A percentile compares a stretch with the other conserved stretches of the same genome.
These are phyloP conservation scores for Pestalotiopsis fici DNA, from an alignment of 2,329 filamentous ascomycete species.

Conservation along the genomic window DNA sequence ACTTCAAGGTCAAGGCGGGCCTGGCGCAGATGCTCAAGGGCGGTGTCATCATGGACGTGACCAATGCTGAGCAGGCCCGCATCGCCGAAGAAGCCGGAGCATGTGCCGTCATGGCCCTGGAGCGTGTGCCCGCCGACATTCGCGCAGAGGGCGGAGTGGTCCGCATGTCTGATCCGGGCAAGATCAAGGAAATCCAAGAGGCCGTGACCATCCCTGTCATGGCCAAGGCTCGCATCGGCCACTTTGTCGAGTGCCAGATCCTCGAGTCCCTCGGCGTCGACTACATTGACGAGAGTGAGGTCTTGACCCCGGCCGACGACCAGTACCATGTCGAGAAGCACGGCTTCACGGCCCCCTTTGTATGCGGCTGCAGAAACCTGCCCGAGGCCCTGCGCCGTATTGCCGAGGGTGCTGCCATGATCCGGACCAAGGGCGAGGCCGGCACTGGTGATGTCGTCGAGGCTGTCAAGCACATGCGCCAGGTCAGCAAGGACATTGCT, in stretches of 20 bases:
- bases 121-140: conserved; percentile 96
- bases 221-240: conserved; percentile 97
- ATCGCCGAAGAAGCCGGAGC: conserved; percentile 98
- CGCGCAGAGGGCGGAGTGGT: conserved; percentile 89
- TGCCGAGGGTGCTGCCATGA: conserved; percentile 95
- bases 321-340: conserved; percentile 90
- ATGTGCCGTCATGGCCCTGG: conserved; percentile 96
- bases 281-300: conserved; percentile 98
- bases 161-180: conserved; percentile 91
- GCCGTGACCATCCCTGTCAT: conserved; percentile 98
- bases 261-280: conserved; percentile 93
- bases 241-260: conserved; percentile 98
- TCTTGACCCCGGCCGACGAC: conserved; percentile 91
- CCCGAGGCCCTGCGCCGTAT: conserved; percentile 91
- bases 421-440: conserved; percentile 97
- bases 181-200: conserved; percentile 95
- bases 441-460: conserved; percentile 97
- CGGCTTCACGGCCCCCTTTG: conserved; percentile 82
- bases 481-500: conserved; percentile 80
- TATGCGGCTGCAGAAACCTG: conserved; percentile 93
- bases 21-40: conserved; percentile 98
- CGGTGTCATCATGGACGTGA: conserved; percentile 99
- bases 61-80: conserved; percentile 88
- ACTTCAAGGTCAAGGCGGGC: conserved; percentile 89
- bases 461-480: conserved; percentile 94